Evolutionary conservation across 2,329 filamentous ascomycete species (phyloP).

Genomic region (Penicillium frequentans): DNA sequence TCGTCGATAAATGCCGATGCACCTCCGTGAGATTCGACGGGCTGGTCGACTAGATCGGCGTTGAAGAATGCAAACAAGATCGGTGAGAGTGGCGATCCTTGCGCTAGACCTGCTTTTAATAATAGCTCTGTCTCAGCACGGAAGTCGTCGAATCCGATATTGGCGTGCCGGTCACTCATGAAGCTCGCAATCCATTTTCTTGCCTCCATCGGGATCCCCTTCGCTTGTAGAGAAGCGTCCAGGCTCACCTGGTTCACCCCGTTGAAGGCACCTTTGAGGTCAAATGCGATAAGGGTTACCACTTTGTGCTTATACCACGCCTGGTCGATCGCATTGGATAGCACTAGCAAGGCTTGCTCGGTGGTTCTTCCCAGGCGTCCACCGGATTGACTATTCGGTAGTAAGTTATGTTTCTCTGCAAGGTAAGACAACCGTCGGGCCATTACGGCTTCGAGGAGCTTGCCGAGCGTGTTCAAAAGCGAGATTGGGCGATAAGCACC

Average conservation of each 20-base stretch:
- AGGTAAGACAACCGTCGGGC: slow-evolving; percentile 12
- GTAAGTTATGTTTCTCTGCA: slow-evolving; percentile 8
- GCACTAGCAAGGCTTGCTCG: slow-evolving; percentile 11
- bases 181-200: neutral
- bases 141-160: no score
- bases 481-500: slow-evolving; percentile 28
- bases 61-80: no score
- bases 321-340: slow-evolving; percentile 2
- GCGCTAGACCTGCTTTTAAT: no score
- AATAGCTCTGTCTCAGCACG: no score
- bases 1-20: no score
- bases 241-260: slow-evolving; percentile 21
- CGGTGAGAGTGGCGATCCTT: no score
- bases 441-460: slow-evolving; percentile 19
- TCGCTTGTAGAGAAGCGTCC: slow-evolving; percentile 3
- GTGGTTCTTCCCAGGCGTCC: slow-evolving; percentile 13
- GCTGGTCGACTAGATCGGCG: no score
- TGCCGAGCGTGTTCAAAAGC: slow-evolving; percentile 23
- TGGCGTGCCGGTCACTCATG: no score
- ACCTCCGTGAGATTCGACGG: no score
- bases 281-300: slow-evolving; percentile 31
- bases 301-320: neutral
- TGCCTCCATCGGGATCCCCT: slow-evolving; percentile 2
- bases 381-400: slow-evolving; percentile 16
- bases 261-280: slow-evolving; percentile 46